Percentiles rank a stretch among this genome's conserved stretches.
These are phyloP conservation scores for Neltuma alba DNA, from an alignment of 306 rosid species.

Conservation along the genomic window DNA sequence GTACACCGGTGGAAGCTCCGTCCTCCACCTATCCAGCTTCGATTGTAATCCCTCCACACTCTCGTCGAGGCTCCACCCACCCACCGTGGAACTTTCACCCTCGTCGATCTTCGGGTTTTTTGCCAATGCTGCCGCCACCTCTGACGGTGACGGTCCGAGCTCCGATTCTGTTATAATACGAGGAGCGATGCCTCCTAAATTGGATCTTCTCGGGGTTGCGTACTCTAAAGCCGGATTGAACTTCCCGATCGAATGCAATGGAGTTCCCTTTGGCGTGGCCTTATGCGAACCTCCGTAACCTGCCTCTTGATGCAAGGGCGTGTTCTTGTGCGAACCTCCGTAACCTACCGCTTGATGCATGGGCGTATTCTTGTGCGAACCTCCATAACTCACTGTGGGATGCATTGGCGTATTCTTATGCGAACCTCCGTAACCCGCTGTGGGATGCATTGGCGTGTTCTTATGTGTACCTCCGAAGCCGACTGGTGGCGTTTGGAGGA, in stretches of 20 bases:
- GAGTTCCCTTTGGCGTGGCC: constrained; percentile 1
- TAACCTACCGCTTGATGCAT: not conserved
- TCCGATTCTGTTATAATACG: constrained; percentile 71
- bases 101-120: constrained; percentile 43
- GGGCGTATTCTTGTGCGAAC: not conserved
- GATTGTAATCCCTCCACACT: constrained; percentile 73
- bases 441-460: constrained; percentile 41
- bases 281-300: not conserved
- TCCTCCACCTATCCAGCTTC: constrained; percentile 80
- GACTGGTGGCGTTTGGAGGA: not conserved
- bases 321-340: not conserved
- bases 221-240: constrained; percentile 41
- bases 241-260: not conserved
- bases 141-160: constrained; percentile 92
- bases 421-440: not conserved
- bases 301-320: not conserved
- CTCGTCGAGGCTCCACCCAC: constrained; percentile 72
- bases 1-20: constrained; percentile 68
- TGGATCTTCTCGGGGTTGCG: constrained; percentile 60
- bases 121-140: constrained; percentile 78
- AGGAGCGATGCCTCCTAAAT: constrained; percentile 17
- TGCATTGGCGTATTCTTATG: not conserved
- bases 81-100: constrained; percentile 57
- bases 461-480: not conserved
- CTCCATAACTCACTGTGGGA: not conserved